These are phyloP conservation scores for Neofusicoccum umdonicola DNA, from an alignment of 2,329 filamentous ascomycete genomes.

Conservation along the genomic window DNA sequence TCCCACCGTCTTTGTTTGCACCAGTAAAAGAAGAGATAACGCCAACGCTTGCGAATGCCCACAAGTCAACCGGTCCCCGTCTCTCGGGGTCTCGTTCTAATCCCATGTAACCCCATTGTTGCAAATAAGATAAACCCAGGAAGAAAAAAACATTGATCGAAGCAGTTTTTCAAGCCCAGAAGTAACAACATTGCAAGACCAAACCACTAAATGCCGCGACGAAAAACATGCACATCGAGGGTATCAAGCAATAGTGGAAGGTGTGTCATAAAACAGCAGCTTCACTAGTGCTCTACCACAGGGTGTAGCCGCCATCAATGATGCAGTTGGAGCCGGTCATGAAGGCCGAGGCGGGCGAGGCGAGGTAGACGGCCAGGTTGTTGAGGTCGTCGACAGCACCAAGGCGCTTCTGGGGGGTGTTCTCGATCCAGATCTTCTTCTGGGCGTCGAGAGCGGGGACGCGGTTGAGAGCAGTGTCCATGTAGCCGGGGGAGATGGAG, in stretches of 20 bases:
- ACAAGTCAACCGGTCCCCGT: neutral
- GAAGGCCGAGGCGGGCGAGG: slow-evolving; percentile 68
- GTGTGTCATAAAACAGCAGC: neutral
- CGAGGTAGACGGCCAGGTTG: slow-evolving; percentile 72
- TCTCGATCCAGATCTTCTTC: slow-evolving; percentile 75
- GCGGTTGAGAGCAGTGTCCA: slow-evolving; percentile 80
- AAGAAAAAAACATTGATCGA: neutral
- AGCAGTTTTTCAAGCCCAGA: neutral
- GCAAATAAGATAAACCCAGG: neutral
- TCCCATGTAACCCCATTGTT: neutral
- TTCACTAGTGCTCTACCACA: slow-evolving; percentile 20
- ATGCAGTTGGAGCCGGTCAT: slow-evolving; percentile 78
- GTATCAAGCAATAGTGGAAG: slow-evolving; percentile 7
- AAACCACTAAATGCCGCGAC: neutral
- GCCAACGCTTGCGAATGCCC: slow-evolving; percentile 7
- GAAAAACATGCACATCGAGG: neutral
- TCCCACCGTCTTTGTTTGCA: neutral
- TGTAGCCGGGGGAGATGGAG: slow-evolving; percentile 81
- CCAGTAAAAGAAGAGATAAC: neutral
- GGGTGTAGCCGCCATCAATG: slow-evolving; percentile 50
- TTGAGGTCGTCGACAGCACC: slow-evolving; percentile 75
- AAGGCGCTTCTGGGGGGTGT: slow-evolving; percentile 72
- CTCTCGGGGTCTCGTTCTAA: neutral
- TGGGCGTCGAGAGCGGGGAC: slow-evolving; percentile 74
- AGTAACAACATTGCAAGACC: slow-evolving; percentile 3